phyloP scores from a whole-genome alignment of 2,329 filamentous ascomycete genomes.

The Sclerotinia sclerotiorum region DNA sequence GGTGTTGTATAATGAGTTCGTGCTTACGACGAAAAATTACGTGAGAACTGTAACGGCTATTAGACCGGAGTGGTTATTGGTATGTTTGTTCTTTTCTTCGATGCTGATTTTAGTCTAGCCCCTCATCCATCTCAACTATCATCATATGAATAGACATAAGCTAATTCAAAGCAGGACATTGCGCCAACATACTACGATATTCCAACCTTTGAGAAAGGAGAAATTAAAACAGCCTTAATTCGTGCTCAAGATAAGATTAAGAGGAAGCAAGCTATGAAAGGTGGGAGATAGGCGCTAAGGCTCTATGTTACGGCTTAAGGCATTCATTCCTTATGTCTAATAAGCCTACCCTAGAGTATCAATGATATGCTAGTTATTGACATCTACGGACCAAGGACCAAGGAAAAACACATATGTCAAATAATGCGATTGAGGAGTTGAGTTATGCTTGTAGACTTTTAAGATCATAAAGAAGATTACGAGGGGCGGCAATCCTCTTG shows the following conservation, averaged over 20 bases:
- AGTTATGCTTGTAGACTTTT: neutral
- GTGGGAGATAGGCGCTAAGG: slow-evolving; percentile 28
- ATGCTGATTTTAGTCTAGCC: neutral
- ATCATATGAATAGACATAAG: slow-evolving; percentile 37
- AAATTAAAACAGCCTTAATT: slow-evolving; percentile 70
- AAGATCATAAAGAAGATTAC: neutral
- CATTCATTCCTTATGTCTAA: neutral
- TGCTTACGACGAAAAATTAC: slow-evolving; percentile 97
- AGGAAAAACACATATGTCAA: neutral
- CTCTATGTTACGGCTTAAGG: neutral
- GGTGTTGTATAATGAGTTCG: slow-evolving; percentile 98
- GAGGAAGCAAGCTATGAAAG: slow-evolving; percentile 47
- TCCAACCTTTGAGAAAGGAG: slow-evolving; percentile 77
- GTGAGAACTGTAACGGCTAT: slow-evolving; percentile 91
- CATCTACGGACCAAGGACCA: neutral
- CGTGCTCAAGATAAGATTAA: slow-evolving; percentile 60
- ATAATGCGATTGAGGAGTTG: neutral
- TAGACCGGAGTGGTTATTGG: slow-evolving; percentile 89
- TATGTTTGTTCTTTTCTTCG: slow-evolving; percentile 48
- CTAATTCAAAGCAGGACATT: slow-evolving; percentile 68
- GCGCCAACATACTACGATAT: slow-evolving; percentile 92
- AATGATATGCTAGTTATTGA: neutral
- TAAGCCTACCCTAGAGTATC: neutral
- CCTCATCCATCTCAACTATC: neutral
- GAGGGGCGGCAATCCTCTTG: neutral